Evolutionary conservation across 2,329 filamentous ascomycete species (phyloP).

Genomic region (Neonectria coccinea): DNA sequence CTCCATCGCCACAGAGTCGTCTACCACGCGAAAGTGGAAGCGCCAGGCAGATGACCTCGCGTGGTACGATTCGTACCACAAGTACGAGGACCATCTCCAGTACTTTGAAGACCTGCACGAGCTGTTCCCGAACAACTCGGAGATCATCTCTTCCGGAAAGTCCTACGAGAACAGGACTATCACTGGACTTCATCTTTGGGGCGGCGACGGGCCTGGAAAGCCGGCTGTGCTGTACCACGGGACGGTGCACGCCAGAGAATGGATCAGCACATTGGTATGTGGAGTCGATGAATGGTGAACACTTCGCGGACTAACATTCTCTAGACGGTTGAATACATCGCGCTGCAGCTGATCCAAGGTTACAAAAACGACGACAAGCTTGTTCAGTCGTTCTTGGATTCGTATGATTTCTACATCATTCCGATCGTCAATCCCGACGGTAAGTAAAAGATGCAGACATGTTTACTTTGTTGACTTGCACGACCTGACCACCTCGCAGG

Average conservation of each 20-base stretch:
- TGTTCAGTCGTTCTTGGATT: slow-evolving; percentile 60
- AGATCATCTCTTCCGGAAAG: slow-evolving; percentile 58
- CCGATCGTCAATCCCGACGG: slow-evolving; percentile 63
- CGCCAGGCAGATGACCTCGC: slow-evolving; percentile 48
- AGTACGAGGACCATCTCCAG: slow-evolving; percentile 61
- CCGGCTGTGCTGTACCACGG: slow-evolving; percentile 63
- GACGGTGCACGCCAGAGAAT: slow-evolving; percentile 66
- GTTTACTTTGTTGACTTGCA: background rate
- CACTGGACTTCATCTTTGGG: slow-evolving; percentile 66
- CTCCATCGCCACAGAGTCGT: slow-evolving; percentile 47
- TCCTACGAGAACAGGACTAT: slow-evolving; percentile 64
- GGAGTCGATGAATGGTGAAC: background rate
- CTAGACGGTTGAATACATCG: slow-evolving; percentile 60
- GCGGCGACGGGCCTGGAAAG: slow-evolving; percentile 57
- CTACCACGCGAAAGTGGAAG: slow-evolving; percentile 34
- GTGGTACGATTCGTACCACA: slow-evolving; percentile 64
- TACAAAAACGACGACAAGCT: slow-evolving; percentile 52
- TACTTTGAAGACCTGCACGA: slow-evolving; percentile 58
- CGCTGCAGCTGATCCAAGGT: slow-evolving; percentile 57
- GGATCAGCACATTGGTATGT: slow-evolving; percentile 69
- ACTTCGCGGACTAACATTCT: background rate
- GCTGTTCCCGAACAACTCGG: slow-evolving; percentile 58
- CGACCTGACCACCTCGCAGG: slow-evolving; percentile 41
- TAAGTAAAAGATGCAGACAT: slow-evolving; percentile 24
- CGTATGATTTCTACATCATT: slow-evolving; percentile 68